Base-by-base conservation (phyloP, 257 asterid species). In the Nicotiana undulata region DNA sequence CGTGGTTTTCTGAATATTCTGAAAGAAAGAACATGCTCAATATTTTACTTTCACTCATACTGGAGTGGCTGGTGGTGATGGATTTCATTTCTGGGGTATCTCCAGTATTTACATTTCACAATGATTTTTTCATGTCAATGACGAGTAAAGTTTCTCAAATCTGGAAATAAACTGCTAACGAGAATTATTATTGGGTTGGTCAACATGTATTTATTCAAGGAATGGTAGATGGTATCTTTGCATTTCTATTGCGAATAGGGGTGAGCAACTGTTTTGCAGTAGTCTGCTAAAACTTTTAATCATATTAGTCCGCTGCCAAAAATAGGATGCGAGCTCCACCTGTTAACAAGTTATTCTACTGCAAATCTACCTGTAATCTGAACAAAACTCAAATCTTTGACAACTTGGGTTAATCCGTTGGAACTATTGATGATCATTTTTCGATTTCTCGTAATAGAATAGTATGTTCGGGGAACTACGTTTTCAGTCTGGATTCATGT, bases 21-120 rank as follows among this genome's bases (percentile, higher is more conserved):
- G 63, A 49, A 72, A 22, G 44, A 74, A 74, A 16, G 44, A 5
- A 1, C 5, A 49, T 74, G 9, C 79, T 74, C 61, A 49, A 26
- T 17, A 74, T 49, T 26, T 49, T 74, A 26, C 60, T 8, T 46
- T 26, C 24, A 20, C 26, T 74, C 63, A 49, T 74, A 44, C 61
- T 49, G 79, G 61, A 74, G 78, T 44, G 22, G 78, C 9, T 72
- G 37, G 78, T 46, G 34, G 5, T 72, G 44, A 28, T 26, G 61
- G 40, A 49, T 9, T 72, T 72, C 77, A 74, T 74, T 15, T 15
- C 40, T 46, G 59, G 78, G 79, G 79, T 49, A 49, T 74, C 79
- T 74, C 79, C 61, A 26, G 17, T 24, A 74, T 74, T 56, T 26
- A 5, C 34, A 22, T 16, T 31, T 12, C 37, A 6, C 44, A 44